Evolutionary conservation across 495 filamentous ascomycete genomes (phyloP).

Genomic region (Paragyromitra xinjiangensis): DNA sequence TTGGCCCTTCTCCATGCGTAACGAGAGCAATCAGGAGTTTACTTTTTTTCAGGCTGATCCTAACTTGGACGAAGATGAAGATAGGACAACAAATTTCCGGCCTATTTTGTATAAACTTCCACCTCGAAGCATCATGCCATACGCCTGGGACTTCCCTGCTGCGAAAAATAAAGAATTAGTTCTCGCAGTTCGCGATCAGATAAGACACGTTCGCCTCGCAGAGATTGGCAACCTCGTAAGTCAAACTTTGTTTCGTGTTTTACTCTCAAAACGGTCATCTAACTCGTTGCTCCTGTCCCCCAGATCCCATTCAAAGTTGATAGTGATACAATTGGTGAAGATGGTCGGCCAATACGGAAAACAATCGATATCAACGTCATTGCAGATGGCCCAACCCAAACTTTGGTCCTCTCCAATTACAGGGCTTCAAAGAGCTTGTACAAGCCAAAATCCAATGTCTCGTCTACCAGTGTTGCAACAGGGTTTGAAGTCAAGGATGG

Average conservation of each 20-base stretch:
- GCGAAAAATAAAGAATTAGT: constrained; percentile 95
- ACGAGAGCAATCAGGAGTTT: constrained; percentile 95
- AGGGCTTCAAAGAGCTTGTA: constrained; percentile 93
- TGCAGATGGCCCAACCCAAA: constrained; percentile 94
- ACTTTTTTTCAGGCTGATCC: constrained; percentile 87
- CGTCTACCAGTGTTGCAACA: constrained; percentile 62
- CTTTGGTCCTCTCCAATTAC: constrained; percentile 92
- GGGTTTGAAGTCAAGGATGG: constrained; percentile 94
- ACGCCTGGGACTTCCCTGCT: constrained; percentile 98
- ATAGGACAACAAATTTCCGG: constrained; percentile 85
- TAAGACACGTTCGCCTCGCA: constrained; percentile 88
- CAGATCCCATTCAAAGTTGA: constrained; percentile 59
- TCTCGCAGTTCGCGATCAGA: constrained; percentile 77
- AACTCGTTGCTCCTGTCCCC: neutral
- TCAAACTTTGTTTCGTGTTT: neutral
- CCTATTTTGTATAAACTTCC: constrained; percentile 93
- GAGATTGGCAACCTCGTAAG: constrained; percentile 90
- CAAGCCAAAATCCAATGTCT: constrained; percentile 75
- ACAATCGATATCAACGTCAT: constrained; percentile 96
- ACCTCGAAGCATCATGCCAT: constrained; percentile 96
- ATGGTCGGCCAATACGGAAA: constrained; percentile 66
- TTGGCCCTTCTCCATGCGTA: constrained; percentile 98
- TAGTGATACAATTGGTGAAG: constrained; percentile 56
- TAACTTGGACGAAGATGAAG: constrained; percentile 78
- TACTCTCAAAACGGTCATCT: neutral